Conservation (phyloP, 805 yeast species). For the Yamadazyma paraphyllophila region DNA sequence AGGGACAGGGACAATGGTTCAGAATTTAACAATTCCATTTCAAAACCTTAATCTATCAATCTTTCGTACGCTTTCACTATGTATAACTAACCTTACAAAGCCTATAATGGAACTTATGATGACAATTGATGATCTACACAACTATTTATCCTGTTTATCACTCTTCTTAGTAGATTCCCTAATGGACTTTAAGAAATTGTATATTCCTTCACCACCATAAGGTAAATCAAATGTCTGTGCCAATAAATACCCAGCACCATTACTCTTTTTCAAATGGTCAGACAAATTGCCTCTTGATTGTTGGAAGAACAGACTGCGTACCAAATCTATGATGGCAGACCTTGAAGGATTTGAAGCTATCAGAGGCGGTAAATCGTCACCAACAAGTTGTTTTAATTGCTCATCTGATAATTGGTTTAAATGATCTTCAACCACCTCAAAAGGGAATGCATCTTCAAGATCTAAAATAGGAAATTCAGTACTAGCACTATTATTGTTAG, state of each 20-base stretch:
- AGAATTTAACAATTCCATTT: too few species aligned
- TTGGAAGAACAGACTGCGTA: conserved; percentile 49
- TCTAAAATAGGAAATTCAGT: conserved; percentile 25
- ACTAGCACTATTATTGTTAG: neutral
- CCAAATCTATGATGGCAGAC: conserved; percentile 38
- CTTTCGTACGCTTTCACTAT: too few species aligned
- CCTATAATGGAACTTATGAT: too few species aligned
- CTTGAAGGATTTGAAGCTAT: conserved; percentile 31
- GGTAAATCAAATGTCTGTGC: conserved; percentile 48
- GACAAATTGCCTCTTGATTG: conserved; percentile 42
- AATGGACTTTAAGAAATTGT: conserved; percentile 36
- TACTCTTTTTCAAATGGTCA: conserved; percentile 34
- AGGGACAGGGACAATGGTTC: too few species aligned
- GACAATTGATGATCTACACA: too few species aligned
- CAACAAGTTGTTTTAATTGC: conserved; percentile 28
- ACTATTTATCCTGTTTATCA: too few species aligned
- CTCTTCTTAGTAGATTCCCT: neutral
- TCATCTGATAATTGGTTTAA: conserved; percentile 30
- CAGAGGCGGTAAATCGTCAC: conserved; percentile 41
- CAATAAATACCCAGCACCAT: conserved; percentile 49
- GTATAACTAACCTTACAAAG: too few species aligned
- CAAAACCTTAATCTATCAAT: too few species aligned
- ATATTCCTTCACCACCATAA: conserved; percentile 56
- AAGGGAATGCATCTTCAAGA: conserved; percentile 34
- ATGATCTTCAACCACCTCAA: conserved; percentile 29